Evolutionary conservation across 2,329 filamentous ascomycete genomes (phyloP).

Genomic region (Aspergillus pseudoterreus): DNA sequence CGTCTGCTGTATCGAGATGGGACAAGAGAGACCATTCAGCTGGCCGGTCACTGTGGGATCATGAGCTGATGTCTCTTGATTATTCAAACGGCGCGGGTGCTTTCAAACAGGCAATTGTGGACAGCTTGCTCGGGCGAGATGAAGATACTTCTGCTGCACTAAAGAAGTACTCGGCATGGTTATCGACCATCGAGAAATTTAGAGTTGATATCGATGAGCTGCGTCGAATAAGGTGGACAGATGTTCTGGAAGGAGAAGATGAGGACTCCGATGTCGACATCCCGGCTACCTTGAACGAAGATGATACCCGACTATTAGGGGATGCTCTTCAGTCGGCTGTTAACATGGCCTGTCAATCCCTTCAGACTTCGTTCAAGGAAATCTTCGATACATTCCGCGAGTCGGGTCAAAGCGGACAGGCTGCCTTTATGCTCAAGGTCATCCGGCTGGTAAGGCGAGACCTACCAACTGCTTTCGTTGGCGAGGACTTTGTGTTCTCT

Average conservation of each 20-base stretch:
- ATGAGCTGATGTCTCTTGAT: conserved; percentile 60
- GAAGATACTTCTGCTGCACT: conserved; percentile 61
- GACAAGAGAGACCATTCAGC: conserved; percentile 50
- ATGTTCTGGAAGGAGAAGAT: conserved; percentile 36
- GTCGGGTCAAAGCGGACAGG: conserved; percentile 46
- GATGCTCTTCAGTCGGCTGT: conserved; percentile 57
- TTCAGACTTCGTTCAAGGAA: conserved; percentile 44
- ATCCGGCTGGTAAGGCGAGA: conserved; percentile 69
- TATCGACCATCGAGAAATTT: conserved; percentile 60
- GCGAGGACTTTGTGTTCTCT: conserved; percentile 49
- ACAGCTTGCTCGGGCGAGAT: conserved; percentile 69
- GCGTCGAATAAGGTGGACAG: conserved; percentile 33
- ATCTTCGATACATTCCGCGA: conserved; percentile 49
- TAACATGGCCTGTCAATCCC: conserved; percentile 53
- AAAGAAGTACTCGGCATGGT: conserved; percentile 68
- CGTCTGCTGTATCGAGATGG: conserved; percentile 60
- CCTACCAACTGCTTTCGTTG: conserved; percentile 53
- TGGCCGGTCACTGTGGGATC: conserved; percentile 64
- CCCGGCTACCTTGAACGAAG: conserved; percentile 57
- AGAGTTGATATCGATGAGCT: conserved; percentile 31
- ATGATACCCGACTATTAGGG: conserved; percentile 65
- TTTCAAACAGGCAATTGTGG: conserved; percentile 67
- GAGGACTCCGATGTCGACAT: conserved; percentile 36
- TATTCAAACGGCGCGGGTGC: conserved; percentile 60
- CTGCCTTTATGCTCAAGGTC: conserved; percentile 65